phyloP scores from a whole-genome alignment of 441 rosid species.

The Erysimum cheiri region DNA sequence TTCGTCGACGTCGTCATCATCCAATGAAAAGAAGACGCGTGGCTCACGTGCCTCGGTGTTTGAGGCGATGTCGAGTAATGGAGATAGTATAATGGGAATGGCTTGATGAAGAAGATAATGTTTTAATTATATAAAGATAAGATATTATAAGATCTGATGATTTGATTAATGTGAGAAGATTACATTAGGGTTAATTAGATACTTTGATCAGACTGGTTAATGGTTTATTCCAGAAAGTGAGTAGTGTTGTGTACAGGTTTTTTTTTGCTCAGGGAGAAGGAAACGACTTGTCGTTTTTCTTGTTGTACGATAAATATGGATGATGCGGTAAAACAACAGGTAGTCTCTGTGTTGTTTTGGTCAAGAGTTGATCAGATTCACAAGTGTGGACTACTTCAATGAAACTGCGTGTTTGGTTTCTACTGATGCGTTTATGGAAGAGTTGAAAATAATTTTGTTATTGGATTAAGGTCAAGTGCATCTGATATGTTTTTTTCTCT shows the following conservation, averaged over 20 bases:
- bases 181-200: constrained; percentile 39
- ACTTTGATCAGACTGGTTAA: constrained; percentile 18
- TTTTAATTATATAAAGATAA: constrained; percentile 21
- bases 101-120: constrained; percentile 57
- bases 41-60: constrained; percentile 58
- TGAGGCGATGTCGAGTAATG: constrained; percentile 60
- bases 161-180: constrained; percentile 3
- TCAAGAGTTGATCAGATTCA: constrained; percentile 5
- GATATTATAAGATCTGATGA: constrained; percentile 16
- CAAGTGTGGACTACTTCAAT: constrained; percentile 25
- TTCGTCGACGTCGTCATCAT: constrained; percentile 45
- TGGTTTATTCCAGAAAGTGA: too few relatives aligned
- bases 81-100: constrained; percentile 79
- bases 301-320: constrained; percentile 21
- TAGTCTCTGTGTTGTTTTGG: constrained; percentile 29
- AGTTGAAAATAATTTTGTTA: not conserved
- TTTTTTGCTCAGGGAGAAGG: constrained; percentile 19
- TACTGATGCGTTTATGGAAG: not conserved
- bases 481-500: constrained; percentile 8
- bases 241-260: constrained; percentile 27
- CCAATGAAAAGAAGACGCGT: constrained; percentile 57
- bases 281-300: constrained; percentile 34
- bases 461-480: constrained; percentile 19
- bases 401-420: constrained; percentile 18
- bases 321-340: constrained; percentile 24